Percentiles rank a stretch among this genome's conserved stretches.
phyloP scores from a whole-genome alignment of 1,139 yeast species.

The Pichia sp. region DNA sequence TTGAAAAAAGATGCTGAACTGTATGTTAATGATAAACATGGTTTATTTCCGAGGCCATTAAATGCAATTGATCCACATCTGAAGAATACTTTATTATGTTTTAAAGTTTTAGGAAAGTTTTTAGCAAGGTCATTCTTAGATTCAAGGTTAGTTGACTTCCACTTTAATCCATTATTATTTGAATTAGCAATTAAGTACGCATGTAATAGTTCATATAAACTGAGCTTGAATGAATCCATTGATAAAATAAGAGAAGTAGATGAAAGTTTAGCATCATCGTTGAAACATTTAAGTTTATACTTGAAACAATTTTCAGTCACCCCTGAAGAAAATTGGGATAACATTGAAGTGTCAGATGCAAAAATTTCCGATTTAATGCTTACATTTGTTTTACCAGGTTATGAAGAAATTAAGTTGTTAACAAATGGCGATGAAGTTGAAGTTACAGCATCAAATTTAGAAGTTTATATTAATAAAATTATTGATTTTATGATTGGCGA shows the following conservation, averaged over 20 bases:
- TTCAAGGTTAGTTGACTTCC: slow-evolving; percentile 77
- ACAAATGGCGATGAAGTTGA: slow-evolving; percentile 43
- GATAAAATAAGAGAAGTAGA: slow-evolving; percentile 51
- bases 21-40: slow-evolving; percentile 41
- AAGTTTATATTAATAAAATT: slow-evolving; percentile 50
- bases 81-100: slow-evolving; percentile 45
- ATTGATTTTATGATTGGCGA: slow-evolving; percentile 54
- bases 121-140: slow-evolving; percentile 84
- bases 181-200: slow-evolving; percentile 33
- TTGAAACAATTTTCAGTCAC: slow-evolving; percentile 29
- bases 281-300: slow-evolving; percentile 45
- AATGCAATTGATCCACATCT: slow-evolving; percentile 33
- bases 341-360: slow-evolving; percentile 36
- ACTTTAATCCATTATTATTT: slow-evolving; percentile 69
- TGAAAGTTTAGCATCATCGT: slow-evolving; percentile 52
- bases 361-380: slow-evolving; percentile 50
- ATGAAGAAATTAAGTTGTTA: slow-evolving; percentile 52
- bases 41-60: slow-evolving; percentile 73
- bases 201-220: background rate
- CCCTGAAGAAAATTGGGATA: slow-evolving; percentile 21
- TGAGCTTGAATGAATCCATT: slow-evolving; percentile 22
- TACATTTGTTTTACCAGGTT: slow-evolving; percentile 74
- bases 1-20: slow-evolving; percentile 27
- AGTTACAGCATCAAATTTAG: slow-evolving; percentile 52
- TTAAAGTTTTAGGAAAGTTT: slow-evolving; percentile 70